Conservation (phyloP, 2,329 filamentous ascomycete genomes). For the Chaetomiaceae sp. region DNA sequence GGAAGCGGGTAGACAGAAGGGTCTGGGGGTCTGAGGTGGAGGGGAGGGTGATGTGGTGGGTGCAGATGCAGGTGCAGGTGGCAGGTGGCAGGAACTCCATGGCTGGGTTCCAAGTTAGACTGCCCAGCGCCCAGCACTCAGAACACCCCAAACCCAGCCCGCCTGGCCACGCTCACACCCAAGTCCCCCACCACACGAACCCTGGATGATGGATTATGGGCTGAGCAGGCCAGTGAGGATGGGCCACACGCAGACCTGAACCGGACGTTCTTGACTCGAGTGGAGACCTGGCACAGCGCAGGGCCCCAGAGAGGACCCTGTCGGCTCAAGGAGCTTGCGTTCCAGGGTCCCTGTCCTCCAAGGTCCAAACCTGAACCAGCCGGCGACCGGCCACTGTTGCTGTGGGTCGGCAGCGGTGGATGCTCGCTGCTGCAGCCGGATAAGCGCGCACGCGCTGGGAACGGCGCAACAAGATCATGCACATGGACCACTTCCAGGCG, state of each 20-base stretch:
- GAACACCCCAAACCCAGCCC: not conserved
- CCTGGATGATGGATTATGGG: no score
- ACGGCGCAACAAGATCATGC: not conserved
- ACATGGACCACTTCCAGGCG: no score
- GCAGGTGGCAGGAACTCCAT: no score
- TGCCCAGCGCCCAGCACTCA: not conserved
- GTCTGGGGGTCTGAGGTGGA: conserved; percentile 6
- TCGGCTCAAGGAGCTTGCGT: conserved; percentile 8
- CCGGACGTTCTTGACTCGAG: conserved; percentile 11
- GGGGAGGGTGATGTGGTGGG: not conserved
- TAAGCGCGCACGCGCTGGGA: not conserved
- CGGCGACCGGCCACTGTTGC: no score
- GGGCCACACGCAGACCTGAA: conserved; percentile 18
- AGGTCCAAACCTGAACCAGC: not conserved
- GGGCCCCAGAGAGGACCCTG: conserved; percentile 5
- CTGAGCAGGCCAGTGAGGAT: conserved; percentile 15
- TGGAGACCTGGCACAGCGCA: conserved; percentile 14
- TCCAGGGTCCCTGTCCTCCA: conserved; percentile 17
- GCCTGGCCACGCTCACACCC: conserved; percentile 4
- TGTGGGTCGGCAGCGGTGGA: no score
- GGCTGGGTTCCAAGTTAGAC: no score
- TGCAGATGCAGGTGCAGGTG: not conserved
- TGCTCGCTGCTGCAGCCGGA: conserved; percentile 10
- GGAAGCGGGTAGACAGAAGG: conserved; percentile 8
- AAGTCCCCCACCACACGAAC: conserved; percentile 1